Evolutionary conservation across 805 yeast species (phyloP), one percentile per base, ranked within the genome.

Genomic region (Soucietia sequanensis): DNA sequence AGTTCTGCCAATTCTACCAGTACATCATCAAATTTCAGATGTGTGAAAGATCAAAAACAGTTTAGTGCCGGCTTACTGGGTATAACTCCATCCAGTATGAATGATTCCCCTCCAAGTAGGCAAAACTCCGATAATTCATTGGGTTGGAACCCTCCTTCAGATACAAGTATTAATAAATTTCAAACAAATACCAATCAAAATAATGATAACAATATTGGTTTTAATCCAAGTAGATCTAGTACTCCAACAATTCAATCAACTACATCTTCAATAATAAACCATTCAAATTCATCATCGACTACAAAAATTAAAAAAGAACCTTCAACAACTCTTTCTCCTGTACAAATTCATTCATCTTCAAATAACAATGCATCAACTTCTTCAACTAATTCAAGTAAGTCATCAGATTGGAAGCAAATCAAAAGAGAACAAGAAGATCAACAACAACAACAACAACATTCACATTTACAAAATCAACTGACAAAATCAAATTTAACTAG

Each of bases 61-160:
- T 11, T 9, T 8, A 18, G 3, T 23, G 6, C 22, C 12, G 7
- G 6, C 33, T 34, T 47, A 9, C 37, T 47, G 46, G 52, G 43
- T 15, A 48, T 50, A 17, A 61, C 69, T 2, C 69, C 69, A 2
- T 46, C 59, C 27, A 55, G 62, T 34, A 57, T 61, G 41, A 52
- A 47, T 22, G 60, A 58, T 13, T 48, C 53, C 21, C 56, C 58
- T 10, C 52, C 51, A 12, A 43, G 4, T 33, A 42, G 33, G 23
- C 35, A 23, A 32, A 32, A 27, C 27, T 26, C 33, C n/a, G 43
- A 37, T 21, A 30, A 18, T 18, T 9, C 20, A 6, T 6, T 23
- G 12, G 6, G 12, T 13, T 26, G 29, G 29, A 14, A 12, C 9
- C 13, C 18, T 14, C 20, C 29, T 13, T 17, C 16, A 6, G 12